phyloP scores from a whole-genome alignment of 2,329 filamentous ascomycete species.

The Nigrograna mackinnonii region DNA sequence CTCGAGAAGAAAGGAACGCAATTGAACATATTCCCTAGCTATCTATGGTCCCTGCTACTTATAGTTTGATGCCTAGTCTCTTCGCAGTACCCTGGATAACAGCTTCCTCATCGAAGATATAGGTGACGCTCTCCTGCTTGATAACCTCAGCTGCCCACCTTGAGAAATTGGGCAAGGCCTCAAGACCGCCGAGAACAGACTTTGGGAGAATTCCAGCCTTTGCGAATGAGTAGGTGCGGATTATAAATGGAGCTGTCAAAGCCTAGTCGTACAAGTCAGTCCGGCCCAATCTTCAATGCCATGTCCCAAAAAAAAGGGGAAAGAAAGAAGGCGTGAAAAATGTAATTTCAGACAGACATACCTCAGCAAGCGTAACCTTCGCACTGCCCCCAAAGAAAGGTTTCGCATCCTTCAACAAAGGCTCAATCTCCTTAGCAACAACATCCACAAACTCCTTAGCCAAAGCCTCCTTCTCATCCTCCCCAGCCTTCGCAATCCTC shows the following conservation, averaged over 20 bases:
- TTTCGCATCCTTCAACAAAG: constrained; percentile 57
- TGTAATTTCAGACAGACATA: constrained; percentile 48
- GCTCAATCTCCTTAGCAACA: constrained; percentile 73
- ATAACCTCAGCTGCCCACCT: constrained; percentile 67
- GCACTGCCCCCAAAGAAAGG: constrained; percentile 52
- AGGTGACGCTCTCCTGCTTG: constrained; percentile 67
- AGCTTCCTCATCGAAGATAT: constrained; percentile 35
- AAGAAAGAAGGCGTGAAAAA: too few species aligned
- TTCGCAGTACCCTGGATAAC: constrained; percentile 20
- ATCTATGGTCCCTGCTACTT: neutral
- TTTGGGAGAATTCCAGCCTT: constrained; percentile 60
- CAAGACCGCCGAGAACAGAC: constrained; percentile 51
- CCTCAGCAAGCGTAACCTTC: constrained; percentile 74
- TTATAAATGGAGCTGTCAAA: constrained; percentile 67
- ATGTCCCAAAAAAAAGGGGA: too few species aligned
- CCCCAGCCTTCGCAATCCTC: constrained; percentile 49
- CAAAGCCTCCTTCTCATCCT: constrained; percentile 54
- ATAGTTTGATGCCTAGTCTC: too few species aligned
- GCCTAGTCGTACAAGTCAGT: constrained; percentile 55
- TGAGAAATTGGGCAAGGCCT: constrained; percentile 66
- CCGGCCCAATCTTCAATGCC: too few species aligned
- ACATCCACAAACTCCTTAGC: constrained; percentile 57
- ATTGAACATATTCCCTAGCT: neutral
- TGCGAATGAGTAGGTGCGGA: constrained; percentile 60
- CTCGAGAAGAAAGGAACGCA: too few species aligned